Percentiles rank a stretch among this genome's conserved stretches.
These are phyloP conservation scores for Suillus lakei DNA, from an alignment of 768 basidiomycete genomes.

Conservation along the genomic window DNA sequence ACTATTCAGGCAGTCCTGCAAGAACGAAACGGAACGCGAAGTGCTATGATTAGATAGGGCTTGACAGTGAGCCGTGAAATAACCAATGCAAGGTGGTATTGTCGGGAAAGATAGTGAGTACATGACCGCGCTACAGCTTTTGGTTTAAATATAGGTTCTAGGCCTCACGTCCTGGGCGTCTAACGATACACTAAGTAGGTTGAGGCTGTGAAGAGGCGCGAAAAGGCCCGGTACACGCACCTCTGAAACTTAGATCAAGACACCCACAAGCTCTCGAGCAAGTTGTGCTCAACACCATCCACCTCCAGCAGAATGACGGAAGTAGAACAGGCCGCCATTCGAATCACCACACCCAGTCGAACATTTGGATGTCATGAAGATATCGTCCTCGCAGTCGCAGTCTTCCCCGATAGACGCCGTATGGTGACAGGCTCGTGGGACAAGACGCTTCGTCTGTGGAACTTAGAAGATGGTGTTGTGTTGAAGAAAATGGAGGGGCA, in stretches of 20 bases:
- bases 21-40: no score
- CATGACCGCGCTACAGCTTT: no score
- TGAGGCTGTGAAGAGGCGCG: neutral
- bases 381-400: neutral
- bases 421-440: neutral
- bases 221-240: neutral
- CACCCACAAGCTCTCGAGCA: neutral
- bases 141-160: no score
- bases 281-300: neutral
- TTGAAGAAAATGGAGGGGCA: neutral
- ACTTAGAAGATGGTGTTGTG: neutral
- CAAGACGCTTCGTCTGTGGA: neutral
- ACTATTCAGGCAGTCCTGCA: no score
- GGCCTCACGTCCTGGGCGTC: no score
- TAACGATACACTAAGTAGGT: no score
- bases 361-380: neutral
- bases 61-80: no score
- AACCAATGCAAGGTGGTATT: no score
- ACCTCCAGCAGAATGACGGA: neutral
- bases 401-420: neutral
- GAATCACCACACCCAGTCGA: neutral
- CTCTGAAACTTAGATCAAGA: neutral
- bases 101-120: no score
- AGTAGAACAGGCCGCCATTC: neutral
- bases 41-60: no score